phyloP scores from a whole-genome alignment of 257 asterid genomes.

The Solanum stenotomum region DNA sequence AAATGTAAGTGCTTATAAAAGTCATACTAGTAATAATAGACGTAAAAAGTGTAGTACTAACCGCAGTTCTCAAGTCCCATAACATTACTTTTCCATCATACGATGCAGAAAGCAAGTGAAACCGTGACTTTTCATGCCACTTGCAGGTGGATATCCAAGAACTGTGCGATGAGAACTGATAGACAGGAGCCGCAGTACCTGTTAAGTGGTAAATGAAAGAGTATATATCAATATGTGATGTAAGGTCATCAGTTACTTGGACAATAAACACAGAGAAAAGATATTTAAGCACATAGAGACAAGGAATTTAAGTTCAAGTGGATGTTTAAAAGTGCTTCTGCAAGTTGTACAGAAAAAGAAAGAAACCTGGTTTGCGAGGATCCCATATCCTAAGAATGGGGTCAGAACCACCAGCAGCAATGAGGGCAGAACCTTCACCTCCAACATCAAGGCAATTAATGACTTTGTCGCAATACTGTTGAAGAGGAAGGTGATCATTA shows the following conservation, averaged over 20 bases:
- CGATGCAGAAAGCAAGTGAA: constrained; percentile 81
- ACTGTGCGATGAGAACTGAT: constrained; percentile 71
- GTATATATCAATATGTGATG: background rate
- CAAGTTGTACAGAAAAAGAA: background rate
- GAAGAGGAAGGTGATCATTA: background rate
- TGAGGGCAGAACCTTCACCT: constrained; percentile 84
- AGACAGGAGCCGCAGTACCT: constrained; percentile 75
- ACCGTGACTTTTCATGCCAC: constrained; percentile 88
- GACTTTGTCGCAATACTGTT: constrained; percentile 69
- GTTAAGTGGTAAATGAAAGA: background rate
- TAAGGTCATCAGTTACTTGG: background rate
- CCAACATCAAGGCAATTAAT: constrained; percentile 82
- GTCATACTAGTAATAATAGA: background rate
- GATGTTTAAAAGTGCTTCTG: background rate
- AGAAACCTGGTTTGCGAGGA: constrained; percentile 93
- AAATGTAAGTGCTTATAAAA: background rate
- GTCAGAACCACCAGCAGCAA: constrained; percentile 86
- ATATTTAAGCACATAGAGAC: background rate
- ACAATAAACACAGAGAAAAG: background rate
- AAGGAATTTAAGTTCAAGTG: background rate
- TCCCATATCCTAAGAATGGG: constrained; percentile 91
- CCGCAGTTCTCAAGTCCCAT: constrained; percentile 97
- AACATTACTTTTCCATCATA: constrained; percentile 96
- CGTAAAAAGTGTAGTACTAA: constrained; percentile 15
- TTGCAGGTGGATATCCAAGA: constrained; percentile 97